Evolutionary conservation across 352 stramenopile genomes (phyloP).

Genomic region (Phytophthora ohioensis): DNA sequence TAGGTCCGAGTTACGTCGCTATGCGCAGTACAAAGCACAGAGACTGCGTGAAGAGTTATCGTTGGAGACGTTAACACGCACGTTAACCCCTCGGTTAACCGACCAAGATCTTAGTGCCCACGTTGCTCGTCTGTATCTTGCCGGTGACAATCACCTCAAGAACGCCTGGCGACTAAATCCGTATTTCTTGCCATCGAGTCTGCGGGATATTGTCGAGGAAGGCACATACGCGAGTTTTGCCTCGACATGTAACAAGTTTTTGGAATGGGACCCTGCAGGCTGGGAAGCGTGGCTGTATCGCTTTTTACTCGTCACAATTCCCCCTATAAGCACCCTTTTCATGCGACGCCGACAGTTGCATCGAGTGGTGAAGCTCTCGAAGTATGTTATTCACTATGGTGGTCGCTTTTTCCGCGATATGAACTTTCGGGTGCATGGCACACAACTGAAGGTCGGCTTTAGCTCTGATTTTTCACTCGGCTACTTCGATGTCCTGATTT

Average conservation of each 20-base stretch:
- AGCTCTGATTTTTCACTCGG: constrained; percentile 86
- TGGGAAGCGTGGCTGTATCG: constrained; percentile 80
- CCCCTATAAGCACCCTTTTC: constrained; percentile 67
- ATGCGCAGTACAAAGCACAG: constrained; percentile 78
- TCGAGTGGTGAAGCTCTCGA: constrained; percentile 69
- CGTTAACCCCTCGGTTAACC: constrained; percentile 75
- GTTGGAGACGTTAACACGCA: constrained; percentile 72
- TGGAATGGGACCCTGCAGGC: constrained; percentile 60
- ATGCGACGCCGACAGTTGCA: constrained; percentile 72
- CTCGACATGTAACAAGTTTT: constrained; percentile 73
- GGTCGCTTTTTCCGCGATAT: constrained; percentile 85
- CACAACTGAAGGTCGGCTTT: constrained; percentile 84
- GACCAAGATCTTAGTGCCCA: constrained; percentile 83
- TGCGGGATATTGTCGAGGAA: constrained; percentile 84
- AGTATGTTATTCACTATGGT: constrained; percentile 73
- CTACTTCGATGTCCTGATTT: constrained; percentile 83
- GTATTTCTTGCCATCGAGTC: constrained; percentile 57
- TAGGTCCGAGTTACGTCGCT: constrained; percentile 56
- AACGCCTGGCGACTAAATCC: constrained; percentile 73
- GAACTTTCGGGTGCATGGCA: constrained; percentile 80
- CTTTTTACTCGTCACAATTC: constrained; percentile 54
- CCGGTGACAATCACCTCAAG: constrained; percentile 74
- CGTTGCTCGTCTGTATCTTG: constrained; percentile 77
- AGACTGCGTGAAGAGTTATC: constrained; percentile 79
- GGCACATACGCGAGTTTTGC: constrained; percentile 77